A percentile compares a stretch with the other conserved stretches of the same genome.
These are phyloP conservation scores for Sporothrix pseudoabietina DNA, from an alignment of 2,329 filamentous ascomycete species.

Conservation along the genomic window DNA sequence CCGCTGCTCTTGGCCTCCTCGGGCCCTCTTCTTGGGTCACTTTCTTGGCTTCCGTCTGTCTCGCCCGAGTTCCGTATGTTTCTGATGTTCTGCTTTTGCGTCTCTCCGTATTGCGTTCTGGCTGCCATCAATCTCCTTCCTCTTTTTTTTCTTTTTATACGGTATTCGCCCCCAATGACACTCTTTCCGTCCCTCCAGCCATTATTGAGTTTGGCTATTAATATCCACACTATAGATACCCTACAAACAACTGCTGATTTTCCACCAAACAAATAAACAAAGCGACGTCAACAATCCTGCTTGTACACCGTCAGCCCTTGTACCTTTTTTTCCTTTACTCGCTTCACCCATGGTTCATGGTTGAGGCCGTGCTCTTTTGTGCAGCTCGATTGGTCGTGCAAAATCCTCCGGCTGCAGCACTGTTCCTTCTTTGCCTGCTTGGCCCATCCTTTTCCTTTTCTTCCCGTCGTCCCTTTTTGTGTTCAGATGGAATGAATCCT, in stretches of 20 bases:
- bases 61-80: neutral
- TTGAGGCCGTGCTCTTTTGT: neutral
- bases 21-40: neutral
- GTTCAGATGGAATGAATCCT: neutral
- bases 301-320: neutral
- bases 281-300: neutral
- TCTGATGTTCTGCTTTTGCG: slow-evolving; percentile 3
- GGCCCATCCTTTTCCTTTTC: neutral
- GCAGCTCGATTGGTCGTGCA: neutral
- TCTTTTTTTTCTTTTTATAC: too few species aligned
- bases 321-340: neutral
- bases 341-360: neutral
- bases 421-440: neutral
- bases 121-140: too few species aligned
- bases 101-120: neutral
- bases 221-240: neutral
- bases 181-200: neutral
- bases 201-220: neutral
- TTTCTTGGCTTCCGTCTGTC: neutral
- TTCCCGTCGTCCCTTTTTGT: neutral
- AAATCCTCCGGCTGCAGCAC: neutral
- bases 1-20: neutral
- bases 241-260: neutral
- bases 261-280: neutral
- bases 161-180: neutral